Base-by-base conservation (phyloP, 2,329 filamentous ascomycete genomes). In the Xylaria sp. region DNA sequence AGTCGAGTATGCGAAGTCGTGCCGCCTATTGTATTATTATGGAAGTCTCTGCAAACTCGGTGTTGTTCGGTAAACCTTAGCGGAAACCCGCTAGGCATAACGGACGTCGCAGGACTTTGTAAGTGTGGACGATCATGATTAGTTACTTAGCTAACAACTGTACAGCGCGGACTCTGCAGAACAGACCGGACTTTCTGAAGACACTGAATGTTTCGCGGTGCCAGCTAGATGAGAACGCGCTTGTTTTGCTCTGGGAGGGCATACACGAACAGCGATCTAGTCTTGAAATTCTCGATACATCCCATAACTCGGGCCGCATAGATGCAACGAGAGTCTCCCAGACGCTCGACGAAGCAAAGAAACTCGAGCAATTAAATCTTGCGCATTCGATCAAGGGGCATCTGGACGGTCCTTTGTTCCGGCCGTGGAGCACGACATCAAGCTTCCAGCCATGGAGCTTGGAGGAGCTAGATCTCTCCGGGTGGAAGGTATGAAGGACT, bases 391-490 rank as follows among this genome's bases (percentile, higher is more conserved):
- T 83, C 16, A 77, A 79, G 29, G 75, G 80, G 13, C 66, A 73
- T 20, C 66, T 74, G 1, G 74, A 75, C 2, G 72, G 72, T 13
- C 74, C 79, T 2, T 65, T 84, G 2, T 75, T 84, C 22, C 60
- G 57, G 71, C 80, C 48, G 66, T 78, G 53, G 73, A 75, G 46
- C 67, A 72, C 7, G 67, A 82, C 41, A 60, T 71, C 39, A 63
- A 69, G 17, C 8, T 55, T 53, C 17, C 59, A 63, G 42, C 56
- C 63, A 8, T 79, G 78, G 73, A 69, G 70, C n/a, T 70, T 85
- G 20, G 77, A 82, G 62, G 79, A 81, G 52, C 68, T 85, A 16
- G 76, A 84, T 57, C 67, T 85, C 22, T 83, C 82, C 2, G 76
- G 78, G 4, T 83, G 80, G 66, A 77, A 77, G 70, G 78, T 82